These are phyloP conservation scores for Capronia epimyces DNA, from an alignment of 2,329 filamentous ascomycete species.

Conservation along the genomic window DNA sequence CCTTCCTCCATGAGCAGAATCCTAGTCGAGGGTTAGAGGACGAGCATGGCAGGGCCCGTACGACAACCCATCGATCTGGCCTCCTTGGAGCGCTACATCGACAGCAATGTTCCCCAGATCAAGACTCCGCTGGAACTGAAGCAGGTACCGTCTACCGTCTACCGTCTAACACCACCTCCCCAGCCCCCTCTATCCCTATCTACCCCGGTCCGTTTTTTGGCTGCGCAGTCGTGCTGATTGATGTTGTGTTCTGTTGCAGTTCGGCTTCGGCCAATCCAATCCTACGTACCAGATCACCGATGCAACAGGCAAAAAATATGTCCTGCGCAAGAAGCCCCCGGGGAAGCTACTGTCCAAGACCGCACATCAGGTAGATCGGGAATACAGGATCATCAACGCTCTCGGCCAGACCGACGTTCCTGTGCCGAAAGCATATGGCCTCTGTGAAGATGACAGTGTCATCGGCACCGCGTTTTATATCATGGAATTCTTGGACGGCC, in stretches of 20 bases:
- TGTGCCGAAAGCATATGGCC: constrained; percentile 73
- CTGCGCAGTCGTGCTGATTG: background rate
- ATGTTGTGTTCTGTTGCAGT: constrained; percentile 49
- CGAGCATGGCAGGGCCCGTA: constrained; percentile 69
- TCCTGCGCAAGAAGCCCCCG: constrained; percentile 97
- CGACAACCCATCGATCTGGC: constrained; percentile 83
- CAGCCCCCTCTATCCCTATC: no score
- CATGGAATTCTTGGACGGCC: constrained; percentile 91
- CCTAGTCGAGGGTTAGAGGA: background rate
- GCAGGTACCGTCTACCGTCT: constrained; percentile 63
- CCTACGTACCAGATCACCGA: constrained; percentile 89
- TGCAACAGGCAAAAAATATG: constrained; percentile 64
- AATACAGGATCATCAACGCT: constrained; percentile 85
- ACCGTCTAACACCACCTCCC: no score
- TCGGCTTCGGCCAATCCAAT: constrained; percentile 95
- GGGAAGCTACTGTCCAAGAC: constrained; percentile 87
- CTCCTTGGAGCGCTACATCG: constrained; percentile 73
- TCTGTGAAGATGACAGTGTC: constrained; percentile 76
- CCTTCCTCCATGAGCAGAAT: background rate
- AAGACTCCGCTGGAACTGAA: constrained; percentile 78
- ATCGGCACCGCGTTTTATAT: constrained; percentile 93
- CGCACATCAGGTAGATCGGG: constrained; percentile 92
- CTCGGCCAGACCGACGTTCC: constrained; percentile 74
- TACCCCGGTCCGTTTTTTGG: background rate
- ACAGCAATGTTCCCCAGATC: constrained; percentile 73